Percentiles rank a stretch among this genome's conserved stretches.
Evolutionary conservation across 1,284 basidiomycete species (phyloP).

Genomic region (Sporisorium iseilematis-ciliati): DNA sequence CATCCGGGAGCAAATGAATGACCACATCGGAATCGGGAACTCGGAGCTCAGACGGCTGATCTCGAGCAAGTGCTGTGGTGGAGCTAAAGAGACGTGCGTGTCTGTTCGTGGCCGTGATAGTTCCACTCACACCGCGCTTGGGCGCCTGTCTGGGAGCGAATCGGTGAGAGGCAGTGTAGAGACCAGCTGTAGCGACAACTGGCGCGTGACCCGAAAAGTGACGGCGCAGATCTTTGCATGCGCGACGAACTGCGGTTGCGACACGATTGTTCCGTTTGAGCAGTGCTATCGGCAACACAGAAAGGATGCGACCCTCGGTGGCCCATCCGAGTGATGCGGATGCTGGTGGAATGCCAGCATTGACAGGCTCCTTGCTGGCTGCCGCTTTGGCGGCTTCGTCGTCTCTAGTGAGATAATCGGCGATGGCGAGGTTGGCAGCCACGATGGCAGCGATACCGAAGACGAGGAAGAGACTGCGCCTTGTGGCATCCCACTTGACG

Average conservation of each 20-base stretch:
- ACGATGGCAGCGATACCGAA: slow-evolving; percentile 68
- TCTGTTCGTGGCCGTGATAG: neutral
- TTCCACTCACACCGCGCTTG: neutral
- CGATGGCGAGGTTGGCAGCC: slow-evolving; percentile 63
- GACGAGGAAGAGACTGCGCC: slow-evolving; percentile 65
- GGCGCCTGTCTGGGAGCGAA: neutral
- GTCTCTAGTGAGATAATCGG: slow-evolving; percentile 62
- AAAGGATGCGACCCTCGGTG: slow-evolving; percentile 47
- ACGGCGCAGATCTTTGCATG: slow-evolving; percentile 18
- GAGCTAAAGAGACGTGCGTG: slow-evolving; percentile 3
- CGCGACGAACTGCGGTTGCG: slow-evolving; percentile 15
- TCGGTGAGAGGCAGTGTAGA: slow-evolving; percentile 25
- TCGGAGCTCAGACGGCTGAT: slow-evolving; percentile 11
- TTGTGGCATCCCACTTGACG: slow-evolving; percentile 69
- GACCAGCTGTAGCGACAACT: slow-evolving; percentile 28
- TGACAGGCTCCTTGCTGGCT: slow-evolving; percentile 31
- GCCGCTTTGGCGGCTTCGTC: slow-evolving; percentile 54
- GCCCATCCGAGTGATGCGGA: slow-evolving; percentile 51
- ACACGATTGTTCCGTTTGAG: slow-evolving; percentile 23
- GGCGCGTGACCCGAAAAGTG: slow-evolving; percentile 22
- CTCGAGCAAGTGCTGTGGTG: slow-evolving; percentile 1
- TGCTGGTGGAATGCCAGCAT: slow-evolving; percentile 44
- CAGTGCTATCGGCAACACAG: slow-evolving; percentile 37
- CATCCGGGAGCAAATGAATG: slow-evolving; percentile 30
- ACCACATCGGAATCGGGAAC: slow-evolving; percentile 35